phyloP scores from a whole-genome alignment of 116 monocot species.

The Thalassia testudinum region DNA sequence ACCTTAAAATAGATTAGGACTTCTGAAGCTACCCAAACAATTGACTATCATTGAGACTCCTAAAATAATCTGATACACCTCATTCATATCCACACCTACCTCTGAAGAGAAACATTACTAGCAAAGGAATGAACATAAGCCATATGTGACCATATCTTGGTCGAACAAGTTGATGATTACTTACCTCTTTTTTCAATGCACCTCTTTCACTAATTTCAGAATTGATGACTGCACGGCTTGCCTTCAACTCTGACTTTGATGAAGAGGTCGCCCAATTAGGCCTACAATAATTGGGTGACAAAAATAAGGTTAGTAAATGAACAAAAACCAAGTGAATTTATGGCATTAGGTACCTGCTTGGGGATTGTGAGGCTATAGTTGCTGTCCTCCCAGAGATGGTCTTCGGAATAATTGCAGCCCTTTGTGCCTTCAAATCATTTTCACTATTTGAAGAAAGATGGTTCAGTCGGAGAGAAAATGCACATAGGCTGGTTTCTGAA shows the following conservation, averaged over 20 bases:
- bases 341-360: conserved; percentile 17
- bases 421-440: conserved; percentile 10
- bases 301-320: too few species aligned
- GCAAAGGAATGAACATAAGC: too few species aligned
- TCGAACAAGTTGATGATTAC: not conserved
- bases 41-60: too few species aligned
- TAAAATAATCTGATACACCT: too few species aligned
- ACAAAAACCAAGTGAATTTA: too few species aligned
- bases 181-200: conserved; percentile 64
- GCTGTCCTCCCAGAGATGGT: conserved; percentile 15
- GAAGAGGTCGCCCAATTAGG: conserved; percentile 6
- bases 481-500: too few species aligned
- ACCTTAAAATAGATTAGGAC: too few species aligned
- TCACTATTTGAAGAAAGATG: conserved; percentile 1
- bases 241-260: conserved; percentile 13
- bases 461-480: too few species aligned
- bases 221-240: conserved; percentile 18
- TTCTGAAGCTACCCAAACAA: too few species aligned
- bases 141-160: too few species aligned
- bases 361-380: conserved; percentile 3
- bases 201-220: conserved; percentile 52
- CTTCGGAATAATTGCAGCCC: conserved; percentile 5
- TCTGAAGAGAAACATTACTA: too few species aligned
- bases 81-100: too few species aligned
- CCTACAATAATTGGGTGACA: conserved; percentile 14